phyloP scores from a whole-genome alignment of 2,329 filamentous ascomycete species.

The Colletotrichum plurivorum region DNA sequence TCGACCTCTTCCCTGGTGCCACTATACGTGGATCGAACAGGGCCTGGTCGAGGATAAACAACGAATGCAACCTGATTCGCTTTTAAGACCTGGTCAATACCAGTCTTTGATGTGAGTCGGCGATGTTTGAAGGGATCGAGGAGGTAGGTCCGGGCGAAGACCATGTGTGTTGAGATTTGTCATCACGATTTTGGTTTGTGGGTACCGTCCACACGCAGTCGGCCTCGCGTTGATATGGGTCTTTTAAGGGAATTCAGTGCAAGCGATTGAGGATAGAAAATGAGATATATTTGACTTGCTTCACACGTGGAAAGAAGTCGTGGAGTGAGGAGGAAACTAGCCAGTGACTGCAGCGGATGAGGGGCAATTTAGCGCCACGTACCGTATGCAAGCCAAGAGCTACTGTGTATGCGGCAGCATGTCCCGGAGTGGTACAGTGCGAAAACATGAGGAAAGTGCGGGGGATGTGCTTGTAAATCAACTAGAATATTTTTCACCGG shows the following conservation, averaged over 20 bases:
- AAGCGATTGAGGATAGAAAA: no score
- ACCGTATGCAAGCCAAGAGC: not conserved
- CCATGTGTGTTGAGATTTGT: not conserved
- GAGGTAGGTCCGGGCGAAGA: not conserved
- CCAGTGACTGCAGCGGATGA: no score
- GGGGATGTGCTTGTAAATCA: constrained; percentile 38
- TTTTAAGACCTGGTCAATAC: not conserved
- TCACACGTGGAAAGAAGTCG: no score
- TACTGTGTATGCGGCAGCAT: not conserved
- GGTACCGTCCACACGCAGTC: no score
- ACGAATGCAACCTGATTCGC: not conserved
- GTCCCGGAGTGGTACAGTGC: not conserved
- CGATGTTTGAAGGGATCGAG: not conserved
- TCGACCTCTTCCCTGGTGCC: not conserved
- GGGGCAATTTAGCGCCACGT: not conserved
- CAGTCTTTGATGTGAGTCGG: not conserved
- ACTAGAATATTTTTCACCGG: constrained; percentile 23
- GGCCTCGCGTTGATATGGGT: no score
- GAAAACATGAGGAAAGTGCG: not conserved
- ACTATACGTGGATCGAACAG: not conserved
- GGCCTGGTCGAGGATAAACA: constrained; percentile 7
- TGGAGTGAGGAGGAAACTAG: no score
- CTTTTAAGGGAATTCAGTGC: no score
- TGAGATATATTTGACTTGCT: no score
- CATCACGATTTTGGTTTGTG: not conserved